Conservation (phyloP, 2,329 filamentous ascomycete genomes). For the Fusarium fracticaudum region DNA sequence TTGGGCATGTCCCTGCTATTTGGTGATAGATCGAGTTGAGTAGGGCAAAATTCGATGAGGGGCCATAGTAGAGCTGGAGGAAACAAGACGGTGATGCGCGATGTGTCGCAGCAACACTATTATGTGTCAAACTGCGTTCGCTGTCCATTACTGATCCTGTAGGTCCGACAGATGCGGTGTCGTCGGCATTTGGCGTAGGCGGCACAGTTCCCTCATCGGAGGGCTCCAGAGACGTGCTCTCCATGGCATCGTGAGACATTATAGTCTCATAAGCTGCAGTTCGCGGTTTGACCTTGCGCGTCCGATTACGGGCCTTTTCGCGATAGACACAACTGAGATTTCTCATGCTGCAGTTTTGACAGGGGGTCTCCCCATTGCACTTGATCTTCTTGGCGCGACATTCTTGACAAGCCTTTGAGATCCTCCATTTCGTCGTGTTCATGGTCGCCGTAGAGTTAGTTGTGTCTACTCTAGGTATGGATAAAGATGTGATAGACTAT, state of each 20-base stretch:
- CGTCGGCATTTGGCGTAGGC: slow-evolving; percentile 28
- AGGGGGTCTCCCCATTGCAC: slow-evolving; percentile 46
- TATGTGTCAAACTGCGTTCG: slow-evolving; percentile 47
- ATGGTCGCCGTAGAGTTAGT: slow-evolving; percentile 17
- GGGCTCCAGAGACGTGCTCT: slow-evolving; percentile 26
- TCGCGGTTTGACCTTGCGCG: slow-evolving; percentile 38
- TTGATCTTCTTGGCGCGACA: slow-evolving; percentile 47
- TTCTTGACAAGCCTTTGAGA: slow-evolving; percentile 49
- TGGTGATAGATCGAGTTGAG: slow-evolving; percentile 48
- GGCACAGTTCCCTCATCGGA: slow-evolving; percentile 37
- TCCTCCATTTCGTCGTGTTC: slow-evolving; percentile 45
- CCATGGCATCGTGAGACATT: slow-evolving; percentile 32
- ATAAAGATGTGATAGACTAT: slow-evolving; percentile 11
- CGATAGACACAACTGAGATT: slow-evolving; percentile 45
- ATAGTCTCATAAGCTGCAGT: slow-evolving; percentile 37
- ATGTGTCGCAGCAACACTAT: slow-evolving; percentile 58
- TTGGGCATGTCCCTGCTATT: slow-evolving; percentile 43
- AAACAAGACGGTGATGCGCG: slow-evolving; percentile 55
- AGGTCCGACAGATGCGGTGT: slow-evolving; percentile 2
- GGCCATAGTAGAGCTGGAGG: slow-evolving; percentile 57
- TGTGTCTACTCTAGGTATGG: background rate
- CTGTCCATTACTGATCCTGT: slow-evolving; percentile 26
- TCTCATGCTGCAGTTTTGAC: slow-evolving; percentile 42
- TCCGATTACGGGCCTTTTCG: slow-evolving; percentile 46
- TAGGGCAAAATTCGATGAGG: slow-evolving; percentile 57